Evolutionary conservation across 2,329 filamentous ascomycete species (phyloP), one percentile per base, ranked within the genome.

Genomic region (Cryphonectria carpinicola): DNA sequence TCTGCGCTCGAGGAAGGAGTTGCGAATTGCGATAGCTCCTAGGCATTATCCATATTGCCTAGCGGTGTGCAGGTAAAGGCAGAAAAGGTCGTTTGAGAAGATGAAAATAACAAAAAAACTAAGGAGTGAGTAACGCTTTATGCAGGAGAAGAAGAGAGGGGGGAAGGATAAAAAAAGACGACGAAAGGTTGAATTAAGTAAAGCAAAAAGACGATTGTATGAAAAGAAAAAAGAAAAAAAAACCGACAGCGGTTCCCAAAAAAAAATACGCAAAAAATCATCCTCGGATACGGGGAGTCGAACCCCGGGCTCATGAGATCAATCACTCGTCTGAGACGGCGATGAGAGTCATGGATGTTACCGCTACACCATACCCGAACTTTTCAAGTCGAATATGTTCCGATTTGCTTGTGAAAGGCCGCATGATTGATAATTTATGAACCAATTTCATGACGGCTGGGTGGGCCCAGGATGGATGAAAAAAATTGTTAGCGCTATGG

Each of bases 231-330:
- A 17, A 56, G 28, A 0, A 49, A 49, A n/a, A n/a, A 8, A 49
- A 11, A 49, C 8, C 4, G 19, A 22, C 19, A 49, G 43, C 17
- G 22, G 19, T 43, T 19, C 41, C n/a, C n/a, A n/a, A n/a, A n/a
- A n/a, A 43, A 43, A 43, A 41, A 41, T 41, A 41, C 11, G 37
- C 13, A 19, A 49, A 49, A 49, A n/a, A 49, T n/a, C 46, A 49
- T 49, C 46, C 46, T 49, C 46, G 46, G 46, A 49, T 64, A 41
- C 61, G 35, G 61, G 61, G 35, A 46, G 37, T 43, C 61, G 19
- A 65, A 65, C 62, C 62, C 62, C 62, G 62, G 62, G 62, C 62
- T 65, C 39, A 65, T 46, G 62, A 65, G 39, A 65, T 32, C 39
- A 32, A 65, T 65, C 62, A 65, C 54, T 19, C 25, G 54, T 58